Evolutionary conservation across 805 yeast genomes (phyloP).

Genomic region (Pichia californica): DNA sequence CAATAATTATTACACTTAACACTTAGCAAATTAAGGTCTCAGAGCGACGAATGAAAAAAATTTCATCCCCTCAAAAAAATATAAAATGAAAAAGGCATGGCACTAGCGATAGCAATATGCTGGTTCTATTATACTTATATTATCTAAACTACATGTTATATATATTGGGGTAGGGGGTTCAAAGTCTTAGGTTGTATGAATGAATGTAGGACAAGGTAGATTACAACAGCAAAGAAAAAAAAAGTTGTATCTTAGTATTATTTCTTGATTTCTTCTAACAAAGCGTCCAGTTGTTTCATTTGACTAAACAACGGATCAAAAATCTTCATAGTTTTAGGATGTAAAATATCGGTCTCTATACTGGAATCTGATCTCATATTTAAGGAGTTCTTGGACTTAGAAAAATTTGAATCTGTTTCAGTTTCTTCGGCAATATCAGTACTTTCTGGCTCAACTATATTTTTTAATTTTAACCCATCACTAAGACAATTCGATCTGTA

Average conservation of each 20-base stretch:
- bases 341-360: neutral
- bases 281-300: constrained; percentile 3
- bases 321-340: constrained; percentile 3
- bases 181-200: neutral
- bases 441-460: neutral
- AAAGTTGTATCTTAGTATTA: neutral
- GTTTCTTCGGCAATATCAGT: neutral
- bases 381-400: neutral
- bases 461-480: neutral
- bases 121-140: too few relatives aligned
- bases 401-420: neutral
- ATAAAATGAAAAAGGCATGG: too few relatives aligned
- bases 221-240: neutral
- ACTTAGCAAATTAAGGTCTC: too few relatives aligned
- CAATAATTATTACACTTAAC: too few relatives aligned
- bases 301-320: constrained; percentile 8
- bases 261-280: constrained; percentile 4
- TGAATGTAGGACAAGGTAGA: neutral
- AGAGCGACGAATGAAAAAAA: too few relatives aligned
- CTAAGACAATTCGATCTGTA: neutral
- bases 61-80: too few relatives aligned
- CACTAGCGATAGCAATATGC: too few relatives aligned
- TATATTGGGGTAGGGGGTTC: too few relatives aligned
- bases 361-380: constrained; percentile 2
- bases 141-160: too few relatives aligned